Base-by-base conservation (phyloP, 352 stramenopile species). In the Phytophthora lateralis region DNA sequence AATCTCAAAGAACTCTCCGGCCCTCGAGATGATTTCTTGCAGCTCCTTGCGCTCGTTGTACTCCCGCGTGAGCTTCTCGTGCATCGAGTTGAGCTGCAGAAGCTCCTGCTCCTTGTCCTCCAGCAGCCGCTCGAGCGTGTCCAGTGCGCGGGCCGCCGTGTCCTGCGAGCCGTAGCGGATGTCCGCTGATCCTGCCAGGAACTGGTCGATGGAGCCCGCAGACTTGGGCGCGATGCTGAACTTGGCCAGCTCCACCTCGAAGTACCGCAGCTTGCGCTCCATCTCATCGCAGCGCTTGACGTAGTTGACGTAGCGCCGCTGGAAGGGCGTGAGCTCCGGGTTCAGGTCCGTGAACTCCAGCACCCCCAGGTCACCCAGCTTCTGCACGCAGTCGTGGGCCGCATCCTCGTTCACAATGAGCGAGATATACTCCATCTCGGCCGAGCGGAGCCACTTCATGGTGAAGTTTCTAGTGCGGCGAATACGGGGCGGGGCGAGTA, bases 291-390 rank as follows among this genome's bases (percentile, higher is more conserved):
- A 99, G 37, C 97, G 94, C 73, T 99, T 98, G 53, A 99, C 97
- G 74, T 99, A 99, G 47, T 87, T 96, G 32, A 99, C 97, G 75
- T 99, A 99, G 55, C 97, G 95, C 49, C 97, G 96, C 81, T 99
- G 97, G 80, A 99, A 99, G 9, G 97, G 92, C 61, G 97, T 99
- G 55, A 99, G 86, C 52, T 99, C 96, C 44, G 96, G 96, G 79
- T 99, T 99, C 55, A 99, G 72, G 76, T 99, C 97, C n/a, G 97
- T 99, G 76, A 99, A 99, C 70, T 99, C 95, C 63, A 99, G 94
- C 17, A 97, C 95, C 29, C 96, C 96, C 20, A 99, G 69, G 51
- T 96, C 94, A 49, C 97, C 97, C 6, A 99, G 85, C 68, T 98
- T 97, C 69, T 97, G 92, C 42, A 99, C 87, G 70, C 93, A 99